Conservation (phyloP, 768 basidiomycete species). For the Hygrocybe coccinea region DNA sequence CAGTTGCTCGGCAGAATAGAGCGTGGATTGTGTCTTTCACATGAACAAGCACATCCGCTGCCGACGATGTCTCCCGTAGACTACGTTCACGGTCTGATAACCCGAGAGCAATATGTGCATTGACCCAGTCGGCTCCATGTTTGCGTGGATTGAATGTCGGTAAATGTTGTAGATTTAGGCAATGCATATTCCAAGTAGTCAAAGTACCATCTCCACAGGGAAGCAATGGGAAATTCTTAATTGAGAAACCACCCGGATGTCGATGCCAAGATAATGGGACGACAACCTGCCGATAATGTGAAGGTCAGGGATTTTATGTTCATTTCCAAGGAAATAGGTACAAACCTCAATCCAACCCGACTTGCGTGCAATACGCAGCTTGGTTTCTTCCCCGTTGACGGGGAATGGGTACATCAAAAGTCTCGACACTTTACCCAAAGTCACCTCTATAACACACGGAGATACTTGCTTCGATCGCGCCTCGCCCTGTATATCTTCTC, state of each 20-base stretch:
- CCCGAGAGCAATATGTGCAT: conserved; percentile 8
- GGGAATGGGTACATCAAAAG: conserved; percentile 41
- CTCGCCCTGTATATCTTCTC: background rate
- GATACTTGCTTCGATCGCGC: background rate
- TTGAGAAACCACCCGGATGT: conserved; percentile 13
- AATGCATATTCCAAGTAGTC: conserved; percentile 31
- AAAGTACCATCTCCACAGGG: conserved; percentile 4
- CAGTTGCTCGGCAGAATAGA: conserved; percentile 5
- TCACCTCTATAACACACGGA: conserved; percentile 29
- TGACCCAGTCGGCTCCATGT: conserved; percentile 13
- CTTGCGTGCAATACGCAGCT: conserved; percentile 48
- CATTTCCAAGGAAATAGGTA: conserved; percentile 8
- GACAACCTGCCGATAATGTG: conserved; percentile 11
- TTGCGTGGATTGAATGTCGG: conserved; percentile 16
- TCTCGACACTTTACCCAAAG: conserved; percentile 23
- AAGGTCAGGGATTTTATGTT: background rate
- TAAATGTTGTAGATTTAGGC: conserved; percentile 26
- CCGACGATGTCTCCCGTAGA: background rate
- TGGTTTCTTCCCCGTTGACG: conserved; percentile 33
- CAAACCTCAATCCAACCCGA: conserved; percentile 47
- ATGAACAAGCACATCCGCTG: conserved; percentile 5
- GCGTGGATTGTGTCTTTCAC: conserved; percentile 15
- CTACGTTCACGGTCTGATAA: conserved; percentile 16
- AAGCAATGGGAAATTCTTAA: conserved; percentile 28
- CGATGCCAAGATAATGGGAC: conserved; percentile 12